Conservation (phyloP, 225 moss, liverwort and hornwort genomes). For the Physcomitrellopsis africana region DNA sequence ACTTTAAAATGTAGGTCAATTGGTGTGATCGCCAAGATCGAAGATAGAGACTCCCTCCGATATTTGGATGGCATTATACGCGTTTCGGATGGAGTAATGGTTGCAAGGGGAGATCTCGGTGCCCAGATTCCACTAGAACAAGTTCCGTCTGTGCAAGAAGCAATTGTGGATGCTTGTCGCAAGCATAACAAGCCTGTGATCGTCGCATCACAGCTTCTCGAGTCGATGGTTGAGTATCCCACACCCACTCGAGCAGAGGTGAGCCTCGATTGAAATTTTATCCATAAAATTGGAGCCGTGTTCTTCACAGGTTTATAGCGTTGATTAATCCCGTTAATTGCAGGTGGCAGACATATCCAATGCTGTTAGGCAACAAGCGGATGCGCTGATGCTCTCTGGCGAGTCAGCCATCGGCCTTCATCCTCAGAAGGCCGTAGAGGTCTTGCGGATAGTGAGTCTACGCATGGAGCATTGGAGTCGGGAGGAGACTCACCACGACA, state of each 20-base stretch:
- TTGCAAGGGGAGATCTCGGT: constrained; percentile 85
- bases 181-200: constrained; percentile 83
- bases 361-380: constrained; percentile 87
- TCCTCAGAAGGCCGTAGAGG: constrained; percentile 83
- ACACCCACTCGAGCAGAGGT: constrained; percentile 93
- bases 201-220: constrained; percentile 83
- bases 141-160: constrained; percentile 78
- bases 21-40: constrained; percentile 89
- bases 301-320: neutral
- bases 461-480: constrained; percentile 88
- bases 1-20: constrained; percentile 51
- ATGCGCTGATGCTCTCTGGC: constrained; percentile 96
- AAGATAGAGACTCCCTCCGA: constrained; percentile 76
- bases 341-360: constrained; percentile 98
- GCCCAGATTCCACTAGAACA: constrained; percentile 82
- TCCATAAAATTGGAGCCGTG: neutral
- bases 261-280: neutral
- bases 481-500: constrained; percentile 75
- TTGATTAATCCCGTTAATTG: constrained; percentile 14
- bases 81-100: constrained; percentile 88
- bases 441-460: constrained; percentile 78
- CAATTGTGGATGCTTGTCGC: constrained; percentile 64
- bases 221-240: constrained; percentile 91
- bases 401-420: constrained; percentile 94
- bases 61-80: constrained; percentile 78